A percentile compares a stretch with the other conserved stretches of the same genome.
Conservation (phyloP, 2,329 filamentous ascomycete genomes). For the Trichoderma pleuroti region DNA sequence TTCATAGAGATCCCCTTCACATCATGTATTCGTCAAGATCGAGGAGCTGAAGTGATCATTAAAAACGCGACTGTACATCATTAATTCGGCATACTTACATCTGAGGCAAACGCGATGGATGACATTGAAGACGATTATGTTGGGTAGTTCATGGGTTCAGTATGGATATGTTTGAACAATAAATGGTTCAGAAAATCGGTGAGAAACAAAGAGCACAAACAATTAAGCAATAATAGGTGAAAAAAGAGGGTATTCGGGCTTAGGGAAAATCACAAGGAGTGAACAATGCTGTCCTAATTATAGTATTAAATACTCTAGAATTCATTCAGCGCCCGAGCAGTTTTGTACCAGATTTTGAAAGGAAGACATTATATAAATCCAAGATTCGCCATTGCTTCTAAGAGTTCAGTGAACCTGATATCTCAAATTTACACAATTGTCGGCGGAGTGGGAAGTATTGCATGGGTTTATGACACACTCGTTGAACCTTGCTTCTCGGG, state of each 20-base stretch:
- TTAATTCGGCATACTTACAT: not conserved
- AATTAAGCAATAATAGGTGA: not conserved
- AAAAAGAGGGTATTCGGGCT: not conserved
- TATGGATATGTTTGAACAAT: not conserved
- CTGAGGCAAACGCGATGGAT: not conserved
- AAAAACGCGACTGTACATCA: not conserved
- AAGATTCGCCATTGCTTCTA: not conserved
- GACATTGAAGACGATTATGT: not conserved
- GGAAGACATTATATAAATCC: not conserved
- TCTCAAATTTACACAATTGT: not conserved
- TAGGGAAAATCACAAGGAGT: too few species aligned
- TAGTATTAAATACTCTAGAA: not conserved
- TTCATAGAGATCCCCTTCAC: too few species aligned
- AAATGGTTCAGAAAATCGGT: not conserved
- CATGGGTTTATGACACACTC: not conserved
- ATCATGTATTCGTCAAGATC: not conserved
- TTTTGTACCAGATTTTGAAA: not conserved
- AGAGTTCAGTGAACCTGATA: not conserved
- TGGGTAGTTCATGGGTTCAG: not conserved
- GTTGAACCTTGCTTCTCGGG: not conserved
- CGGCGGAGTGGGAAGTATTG: accelerated
- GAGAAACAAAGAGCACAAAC: not conserved
- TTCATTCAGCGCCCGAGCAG: not conserved
- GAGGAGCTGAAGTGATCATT: not conserved
- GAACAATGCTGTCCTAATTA: not conserved